These are phyloP conservation scores for Stylosanthes scabra DNA, from an alignment of 331 rosid genomes.

Conservation along the genomic window DNA sequence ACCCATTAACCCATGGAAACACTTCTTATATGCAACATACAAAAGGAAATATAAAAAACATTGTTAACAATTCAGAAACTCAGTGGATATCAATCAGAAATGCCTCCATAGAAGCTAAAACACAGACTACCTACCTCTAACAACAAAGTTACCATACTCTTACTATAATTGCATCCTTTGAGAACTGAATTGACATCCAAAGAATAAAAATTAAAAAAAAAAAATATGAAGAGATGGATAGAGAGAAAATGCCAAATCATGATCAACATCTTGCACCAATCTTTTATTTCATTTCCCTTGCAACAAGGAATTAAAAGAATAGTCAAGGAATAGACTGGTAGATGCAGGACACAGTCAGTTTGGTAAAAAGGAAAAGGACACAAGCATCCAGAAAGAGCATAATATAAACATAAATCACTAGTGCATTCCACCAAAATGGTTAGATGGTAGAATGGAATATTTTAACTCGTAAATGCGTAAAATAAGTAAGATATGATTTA, in stretches of 20 bases:
- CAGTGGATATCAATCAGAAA: slow-evolving; percentile 14
- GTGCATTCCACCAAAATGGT: slow-evolving; percentile 15
- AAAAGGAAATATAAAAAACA: neutral
- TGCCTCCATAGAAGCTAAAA: slow-evolving; percentile 7
- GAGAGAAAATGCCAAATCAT: neutral
- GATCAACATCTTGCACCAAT: slow-evolving; percentile 11
- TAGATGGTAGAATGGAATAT: slow-evolving; percentile 5
- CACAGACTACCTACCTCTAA: slow-evolving; percentile 7
- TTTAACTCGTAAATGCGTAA: no score
- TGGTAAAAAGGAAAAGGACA: slow-evolving; percentile 22
- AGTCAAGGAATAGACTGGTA: slow-evolving; percentile 4
- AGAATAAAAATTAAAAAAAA: no score
- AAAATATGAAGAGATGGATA: neutral
- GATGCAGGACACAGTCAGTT: slow-evolving; percentile 5
- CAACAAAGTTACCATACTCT: neutral
- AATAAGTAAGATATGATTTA: no score
- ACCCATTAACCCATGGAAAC: neutral
- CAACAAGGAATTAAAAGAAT: slow-evolving; percentile 26
- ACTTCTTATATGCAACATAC: slow-evolving; percentile 14
- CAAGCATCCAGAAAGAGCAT: slow-evolving; percentile 22
- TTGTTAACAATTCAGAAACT: slow-evolving; percentile 1
- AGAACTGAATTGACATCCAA: slow-evolving; percentile 9
- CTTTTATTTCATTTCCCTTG: neutral
- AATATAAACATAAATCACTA: slow-evolving; percentile 15
- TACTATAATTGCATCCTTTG: neutral